Evolutionary conservation across 2,329 filamentous ascomycete species (phyloP).

Genomic region (Aspergillus carbonarius): DNA sequence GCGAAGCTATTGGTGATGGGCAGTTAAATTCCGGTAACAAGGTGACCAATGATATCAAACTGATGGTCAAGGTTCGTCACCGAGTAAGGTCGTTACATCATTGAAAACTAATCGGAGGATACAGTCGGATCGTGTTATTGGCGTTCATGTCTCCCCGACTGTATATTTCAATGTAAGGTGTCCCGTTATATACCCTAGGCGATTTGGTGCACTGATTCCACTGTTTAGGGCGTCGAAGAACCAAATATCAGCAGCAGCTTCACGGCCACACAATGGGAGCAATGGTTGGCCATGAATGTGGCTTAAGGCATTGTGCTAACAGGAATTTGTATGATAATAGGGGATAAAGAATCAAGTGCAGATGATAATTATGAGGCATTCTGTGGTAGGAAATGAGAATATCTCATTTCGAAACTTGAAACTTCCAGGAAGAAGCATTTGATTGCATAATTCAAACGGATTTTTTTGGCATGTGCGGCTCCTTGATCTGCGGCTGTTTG

Average conservation of each 20-base stretch:
- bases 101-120: constrained; percentile 18
- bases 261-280: constrained; percentile 76
- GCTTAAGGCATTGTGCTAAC: constrained; percentile 38
- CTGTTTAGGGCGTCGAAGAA: constrained; percentile 64
- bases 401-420: constrained; percentile 27
- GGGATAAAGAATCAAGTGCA: constrained; percentile 7
- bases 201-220: constrained; percentile 23
- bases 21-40: constrained; percentile 74
- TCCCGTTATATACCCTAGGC: not conserved
- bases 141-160: constrained; percentile 88
- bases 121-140: constrained; percentile 65
- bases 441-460: constrained; percentile 19
- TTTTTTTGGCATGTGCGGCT: constrained; percentile 8
- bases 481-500: constrained; percentile 4
- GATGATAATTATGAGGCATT: constrained; percentile 16
- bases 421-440: constrained; percentile 27
- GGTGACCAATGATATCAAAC: constrained; percentile 82
- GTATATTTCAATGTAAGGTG: constrained; percentile 71
- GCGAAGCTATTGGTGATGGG: constrained; percentile 65
- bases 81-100: not conserved
- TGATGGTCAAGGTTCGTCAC: constrained; percentile 67
- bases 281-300: constrained; percentile 71
- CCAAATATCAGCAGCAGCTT: constrained; percentile 76
- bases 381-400: constrained; percentile 23
- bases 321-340: constrained; percentile 2